These are phyloP conservation scores for Cynara cardunculus DNA, from an alignment of 129 eudicot genomes.

Conservation along the genomic window DNA sequence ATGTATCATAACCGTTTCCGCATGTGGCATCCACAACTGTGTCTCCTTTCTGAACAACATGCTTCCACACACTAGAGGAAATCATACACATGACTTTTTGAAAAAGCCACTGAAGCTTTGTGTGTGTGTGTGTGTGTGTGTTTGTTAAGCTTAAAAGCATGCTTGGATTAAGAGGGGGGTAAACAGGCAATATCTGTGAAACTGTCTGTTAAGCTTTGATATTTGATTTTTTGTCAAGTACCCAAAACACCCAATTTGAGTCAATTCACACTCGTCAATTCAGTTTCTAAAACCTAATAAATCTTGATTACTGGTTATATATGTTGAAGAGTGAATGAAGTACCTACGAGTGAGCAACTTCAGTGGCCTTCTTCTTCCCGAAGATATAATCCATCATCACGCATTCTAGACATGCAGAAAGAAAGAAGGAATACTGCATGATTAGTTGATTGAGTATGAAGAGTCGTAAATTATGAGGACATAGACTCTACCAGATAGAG, in stretches of 20 bases:
- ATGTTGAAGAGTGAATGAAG: not conserved
- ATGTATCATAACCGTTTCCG: constrained; percentile 90
- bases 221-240: no score
- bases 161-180: no score
- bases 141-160: not conserved
- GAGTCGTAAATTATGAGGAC: not conserved
- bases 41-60: constrained; percentile 75
- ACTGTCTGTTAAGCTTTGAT: no score
- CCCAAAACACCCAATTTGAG: no score
- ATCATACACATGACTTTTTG: not conserved
- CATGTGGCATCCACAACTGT: constrained; percentile 89
- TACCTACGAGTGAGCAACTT: constrained; percentile 96
- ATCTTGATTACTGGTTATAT: no score
- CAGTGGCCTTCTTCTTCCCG: constrained; percentile 78
- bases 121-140: not conserved
- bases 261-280: no score
- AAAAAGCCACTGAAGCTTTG: not conserved
- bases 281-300: no score
- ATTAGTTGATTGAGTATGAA: not conserved
- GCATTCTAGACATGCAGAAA: constrained; percentile 47
- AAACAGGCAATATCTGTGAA: no score
- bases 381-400: constrained; percentile 63
- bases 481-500: constrained; percentile 12
- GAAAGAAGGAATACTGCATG: not conserved
- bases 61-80: constrained; percentile 60